phyloP scores from a whole-genome alignment of 768 basidiomycete species.

The Candolleomyces eurysporus region DNA sequence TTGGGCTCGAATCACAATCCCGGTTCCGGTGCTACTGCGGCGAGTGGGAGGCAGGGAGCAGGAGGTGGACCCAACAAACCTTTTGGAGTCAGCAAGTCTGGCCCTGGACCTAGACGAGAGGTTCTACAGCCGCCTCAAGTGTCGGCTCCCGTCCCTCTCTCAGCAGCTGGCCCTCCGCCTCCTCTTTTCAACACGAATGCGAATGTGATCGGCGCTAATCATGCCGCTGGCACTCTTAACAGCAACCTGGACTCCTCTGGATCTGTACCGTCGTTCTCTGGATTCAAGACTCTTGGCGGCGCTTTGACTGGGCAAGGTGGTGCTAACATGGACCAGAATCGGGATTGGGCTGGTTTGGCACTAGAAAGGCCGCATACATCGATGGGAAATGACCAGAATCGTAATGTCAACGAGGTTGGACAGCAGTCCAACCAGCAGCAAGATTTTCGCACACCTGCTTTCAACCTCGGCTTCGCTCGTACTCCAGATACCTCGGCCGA shows the following conservation, averaged over 20 bases:
- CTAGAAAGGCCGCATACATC: background rate
- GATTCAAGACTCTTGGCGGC: conserved; percentile 15
- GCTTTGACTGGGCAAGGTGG: conserved; percentile 10
- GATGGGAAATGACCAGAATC: background rate
- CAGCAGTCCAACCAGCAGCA: background rate
- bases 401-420: background rate
- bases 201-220: background rate
- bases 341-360: too few species aligned
- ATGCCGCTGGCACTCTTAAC: too few species aligned
- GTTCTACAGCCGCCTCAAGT: conserved; percentile 3
- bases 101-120: background rate
- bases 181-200: conserved; percentile 14
- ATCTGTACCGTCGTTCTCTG: conserved; percentile 14
- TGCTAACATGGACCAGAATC: background rate
- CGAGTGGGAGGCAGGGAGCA: background rate
- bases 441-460: background rate
- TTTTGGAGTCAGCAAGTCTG: background rate
- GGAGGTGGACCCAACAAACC: background rate
- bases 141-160: conserved; percentile 24
- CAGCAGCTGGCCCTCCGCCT: conserved; percentile 14
- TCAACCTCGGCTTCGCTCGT: background rate
- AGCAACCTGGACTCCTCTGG: conserved; percentile 6
- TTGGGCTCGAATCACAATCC: background rate
- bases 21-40: background rate
- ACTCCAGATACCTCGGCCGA: background rate